phyloP scores from a whole-genome alignment of 345 rosid genomes.

The Dipteronia sinensis region DNA sequence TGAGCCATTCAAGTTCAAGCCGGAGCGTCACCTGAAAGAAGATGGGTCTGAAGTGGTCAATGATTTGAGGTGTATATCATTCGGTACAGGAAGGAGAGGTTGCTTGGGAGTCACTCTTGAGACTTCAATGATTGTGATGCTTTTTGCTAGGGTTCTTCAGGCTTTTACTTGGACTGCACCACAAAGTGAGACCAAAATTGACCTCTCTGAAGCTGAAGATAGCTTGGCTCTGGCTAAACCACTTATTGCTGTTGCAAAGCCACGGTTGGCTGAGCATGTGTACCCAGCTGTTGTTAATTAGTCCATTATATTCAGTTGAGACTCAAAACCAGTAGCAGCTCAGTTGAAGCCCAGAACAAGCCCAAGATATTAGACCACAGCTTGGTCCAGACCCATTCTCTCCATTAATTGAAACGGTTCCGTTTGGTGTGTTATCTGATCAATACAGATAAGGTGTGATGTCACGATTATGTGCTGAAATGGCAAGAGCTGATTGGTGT shows the following conservation, averaged over 20 bases:
- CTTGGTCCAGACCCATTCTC: no score
- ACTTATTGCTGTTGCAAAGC: slow-evolving; percentile 35
- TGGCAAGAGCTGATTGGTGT: no score
- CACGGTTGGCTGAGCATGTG: slow-evolving; percentile 37
- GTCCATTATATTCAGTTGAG: no score
- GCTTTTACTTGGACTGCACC: slow-evolving; percentile 47
- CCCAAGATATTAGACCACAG: no score
- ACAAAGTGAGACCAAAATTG: slow-evolving; percentile 7
- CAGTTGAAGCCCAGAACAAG: no score
- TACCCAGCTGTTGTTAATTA: no score
- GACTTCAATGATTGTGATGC: slow-evolving; percentile 48
- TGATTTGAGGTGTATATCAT: slow-evolving; percentile 49
- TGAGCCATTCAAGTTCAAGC: no score
- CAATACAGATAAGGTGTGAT: no score
- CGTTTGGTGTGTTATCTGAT: no score
- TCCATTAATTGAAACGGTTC: no score
- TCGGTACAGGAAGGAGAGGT: slow-evolving; percentile 4
- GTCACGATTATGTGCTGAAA: no score
- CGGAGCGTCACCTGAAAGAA: neutral
- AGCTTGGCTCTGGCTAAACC: slow-evolving; percentile 31
- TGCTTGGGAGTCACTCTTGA: slow-evolving; percentile 38
- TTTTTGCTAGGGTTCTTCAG: slow-evolving; percentile 54
- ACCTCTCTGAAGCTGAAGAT: slow-evolving; percentile 21
- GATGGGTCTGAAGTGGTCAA: slow-evolving; percentile 27
- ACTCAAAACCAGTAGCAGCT: no score